Evolutionary conservation across 2,329 filamentous ascomycete genomes (phyloP), one percentile per base, ranked within the genome.

Genomic region (Elsinoe necatrix): DNA sequence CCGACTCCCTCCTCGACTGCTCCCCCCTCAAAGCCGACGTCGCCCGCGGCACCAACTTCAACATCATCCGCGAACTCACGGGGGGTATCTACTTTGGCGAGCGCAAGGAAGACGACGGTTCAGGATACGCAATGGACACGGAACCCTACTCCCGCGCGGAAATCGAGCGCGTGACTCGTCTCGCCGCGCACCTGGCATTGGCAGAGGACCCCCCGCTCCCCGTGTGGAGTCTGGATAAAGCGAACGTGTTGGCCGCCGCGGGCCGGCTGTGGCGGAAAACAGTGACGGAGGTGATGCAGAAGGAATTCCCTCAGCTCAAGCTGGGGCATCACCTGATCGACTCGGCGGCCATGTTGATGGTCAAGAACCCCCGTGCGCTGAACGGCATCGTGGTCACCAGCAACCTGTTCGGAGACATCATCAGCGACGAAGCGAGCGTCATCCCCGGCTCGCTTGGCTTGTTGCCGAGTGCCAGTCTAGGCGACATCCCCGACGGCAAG

Each of bases 1-100:
- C 90, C 0, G 87, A 92, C 55, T 81, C 83, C 25, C 85, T 96
- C 51, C 84, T 95, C 67, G 84, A 91, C 51, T 81, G 79, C 68
- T 96, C 90, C 9, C 92, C 92, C 0, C 83, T 97, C 61, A 95
- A 95, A 75, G 84, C 87, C 56, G 81, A 86, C 2, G 80, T 96
- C 61, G 95, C 88, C 79, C 80, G 84, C 61, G 91, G 88, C 66
- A 90, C 88, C 65, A 87, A 97, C 78, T 89, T 97, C 75, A 88
- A 87, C 74, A 86, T 97, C 68, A 85, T 97, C 61, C 88, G 92
- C 50, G 92, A 97, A 74, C 74, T 96, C 54, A 96, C 91, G 0
- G 87, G 89, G 18, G 91, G 92, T 47, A 91, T 96, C 72, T 96
- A 97, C 79, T 97, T 97, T 72, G 91, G 92, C 51, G 89, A 95